Base-by-base conservation (phyloP, 441 rosid species). In the Gossypium davidsonii region DNA sequence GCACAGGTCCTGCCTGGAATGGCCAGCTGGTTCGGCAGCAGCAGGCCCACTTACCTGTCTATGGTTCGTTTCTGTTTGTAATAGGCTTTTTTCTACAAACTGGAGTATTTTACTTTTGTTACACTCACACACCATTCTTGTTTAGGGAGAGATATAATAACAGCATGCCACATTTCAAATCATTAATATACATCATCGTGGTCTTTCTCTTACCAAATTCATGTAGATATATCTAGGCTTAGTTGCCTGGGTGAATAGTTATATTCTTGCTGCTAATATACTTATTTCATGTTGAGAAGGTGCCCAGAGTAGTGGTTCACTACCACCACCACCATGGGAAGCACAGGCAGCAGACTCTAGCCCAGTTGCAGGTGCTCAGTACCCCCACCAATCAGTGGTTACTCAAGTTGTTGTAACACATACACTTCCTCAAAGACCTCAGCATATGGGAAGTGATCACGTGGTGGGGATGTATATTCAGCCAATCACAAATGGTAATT, bases 291-390 rank as follows among this genome's bases (percentile, higher is more conserved):
- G 49, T 55, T 77, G 81, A 63, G 23, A 86, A 93, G 99, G 97
- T 85, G 81, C 87, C 61, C 89, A 86, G 76, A 81, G 78, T 64
- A 73, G 76, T 73, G 81, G 79, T 64, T 83, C 95, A 28, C 84
- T 95, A 39, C 99, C 99, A 70, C 97, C 94, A 18, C 97, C 99
- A 31, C 98, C 99, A 0, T 95, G 99, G 99, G 99, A 95, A 81
- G 90, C 95, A 79, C 97, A 86, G 81, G 77, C 87, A 65, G 87
- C 86, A 42, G 94, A 90, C 66, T 73, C 77, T 53, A 86, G 85
- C 79, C 90, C 88, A 18, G 83, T 80, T 62, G 77, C 85, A 15
- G 91, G 85, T 73, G 9, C 87, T 76, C 97, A 85, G 46, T 88
- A 88, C 59, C 82, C 97, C 68, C 92, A 83, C 68, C 92, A 83